phyloP scores from a whole-genome alignment of 2,329 filamentous ascomycete species.

The Diplodia scrobiculata region DNA sequence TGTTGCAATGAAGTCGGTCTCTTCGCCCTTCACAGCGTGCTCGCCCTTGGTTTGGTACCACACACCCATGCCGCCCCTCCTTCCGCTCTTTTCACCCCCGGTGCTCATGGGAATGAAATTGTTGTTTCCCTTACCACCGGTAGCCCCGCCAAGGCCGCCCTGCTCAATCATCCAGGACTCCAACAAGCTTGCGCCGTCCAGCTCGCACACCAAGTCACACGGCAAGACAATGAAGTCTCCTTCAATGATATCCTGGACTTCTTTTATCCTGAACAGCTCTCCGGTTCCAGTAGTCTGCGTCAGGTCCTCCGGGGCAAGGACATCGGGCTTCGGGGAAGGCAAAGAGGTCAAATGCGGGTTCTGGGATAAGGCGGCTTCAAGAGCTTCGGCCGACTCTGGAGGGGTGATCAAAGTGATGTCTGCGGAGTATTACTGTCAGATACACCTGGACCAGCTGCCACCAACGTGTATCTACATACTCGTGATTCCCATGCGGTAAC shows the following conservation, averaged over 20 bases:
- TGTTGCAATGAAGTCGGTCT: slow-evolving; percentile 88
- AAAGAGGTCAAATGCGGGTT: slow-evolving; percentile 76
- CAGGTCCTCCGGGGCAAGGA: slow-evolving; percentile 74
- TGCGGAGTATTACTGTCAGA: slow-evolving; percentile 33
- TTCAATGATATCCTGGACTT: slow-evolving; percentile 76
- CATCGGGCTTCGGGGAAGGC: slow-evolving; percentile 70
- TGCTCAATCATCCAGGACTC: slow-evolving; percentile 92
- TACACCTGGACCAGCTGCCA: background rate
- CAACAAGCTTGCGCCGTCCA: slow-evolving; percentile 77
- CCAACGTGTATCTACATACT: slow-evolving; percentile 52
- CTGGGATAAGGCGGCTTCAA: slow-evolving; percentile 70
- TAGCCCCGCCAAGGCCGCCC: slow-evolving; percentile 64
- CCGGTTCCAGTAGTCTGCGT: slow-evolving; percentile 86
- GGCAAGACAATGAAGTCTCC: slow-evolving; percentile 88
- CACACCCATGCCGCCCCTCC: slow-evolving; percentile 79
- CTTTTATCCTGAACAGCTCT: slow-evolving; percentile 79
- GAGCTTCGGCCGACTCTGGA: slow-evolving; percentile 62
- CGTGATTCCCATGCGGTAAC: slow-evolving; percentile 76
- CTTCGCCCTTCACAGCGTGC: slow-evolving; percentile 79
- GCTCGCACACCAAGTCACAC: slow-evolving; percentile 89
- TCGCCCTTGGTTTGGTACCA: slow-evolving; percentile 87
- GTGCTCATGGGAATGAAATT: slow-evolving; percentile 52
- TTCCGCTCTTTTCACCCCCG: slow-evolving; percentile 59
- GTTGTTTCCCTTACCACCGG: slow-evolving; percentile 53
- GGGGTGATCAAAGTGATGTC: slow-evolving; percentile 61